These are phyloP conservation scores for Penicillium sp. DNA, from an alignment of 2,329 filamentous ascomycete genomes.

Conservation along the genomic window DNA sequence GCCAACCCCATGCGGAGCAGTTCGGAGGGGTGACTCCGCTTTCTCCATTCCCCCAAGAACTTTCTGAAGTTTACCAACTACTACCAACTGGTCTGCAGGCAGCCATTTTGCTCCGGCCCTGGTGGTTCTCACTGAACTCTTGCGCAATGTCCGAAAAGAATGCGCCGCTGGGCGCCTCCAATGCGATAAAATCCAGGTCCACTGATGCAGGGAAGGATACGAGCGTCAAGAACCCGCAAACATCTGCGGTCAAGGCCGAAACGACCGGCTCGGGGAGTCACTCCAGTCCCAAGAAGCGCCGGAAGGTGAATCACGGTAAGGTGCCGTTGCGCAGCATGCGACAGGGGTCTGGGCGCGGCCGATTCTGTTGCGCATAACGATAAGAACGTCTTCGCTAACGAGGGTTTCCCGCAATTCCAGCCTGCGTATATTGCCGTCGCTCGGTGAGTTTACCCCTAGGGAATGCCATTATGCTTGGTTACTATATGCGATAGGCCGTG, in stretches of 20 bases:
- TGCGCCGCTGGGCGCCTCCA: constrained; percentile 20
- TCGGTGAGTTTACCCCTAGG: constrained; percentile 58
- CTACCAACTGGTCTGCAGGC: constrained; percentile 21
- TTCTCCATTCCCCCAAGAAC: constrained; percentile 11
- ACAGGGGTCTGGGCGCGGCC: constrained; percentile 20
- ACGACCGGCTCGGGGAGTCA: constrained; percentile 28
- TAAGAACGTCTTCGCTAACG: constrained; percentile 20
- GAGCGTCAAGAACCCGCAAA: constrained; percentile 25
- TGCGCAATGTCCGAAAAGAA: constrained; percentile 27
- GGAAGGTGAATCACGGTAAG: constrained; percentile 84
- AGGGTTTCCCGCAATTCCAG: constrained; percentile 43
- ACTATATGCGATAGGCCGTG: constrained; percentile 13
- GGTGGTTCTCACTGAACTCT: constrained; percentile 16
- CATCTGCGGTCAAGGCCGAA: constrained; percentile 29
- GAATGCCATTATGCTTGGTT: constrained; percentile 10
- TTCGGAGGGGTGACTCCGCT: constrained; percentile 23
- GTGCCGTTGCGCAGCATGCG: constrained; percentile 21
- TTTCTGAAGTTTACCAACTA: constrained; percentile 12
- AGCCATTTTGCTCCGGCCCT: constrained; percentile 16
- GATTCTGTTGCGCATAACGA: constrained; percentile 12
- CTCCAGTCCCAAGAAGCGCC: constrained; percentile 66
- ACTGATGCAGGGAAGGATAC: constrained; percentile 23
- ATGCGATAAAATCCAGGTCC: constrained; percentile 16
- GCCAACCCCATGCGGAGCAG: constrained; percentile 17
- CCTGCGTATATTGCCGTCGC: constrained; percentile 80